These are phyloP conservation scores for Sextonia rubra DNA, from an alignment of 164 flowering plant genomes.

Conservation along the genomic window DNA sequence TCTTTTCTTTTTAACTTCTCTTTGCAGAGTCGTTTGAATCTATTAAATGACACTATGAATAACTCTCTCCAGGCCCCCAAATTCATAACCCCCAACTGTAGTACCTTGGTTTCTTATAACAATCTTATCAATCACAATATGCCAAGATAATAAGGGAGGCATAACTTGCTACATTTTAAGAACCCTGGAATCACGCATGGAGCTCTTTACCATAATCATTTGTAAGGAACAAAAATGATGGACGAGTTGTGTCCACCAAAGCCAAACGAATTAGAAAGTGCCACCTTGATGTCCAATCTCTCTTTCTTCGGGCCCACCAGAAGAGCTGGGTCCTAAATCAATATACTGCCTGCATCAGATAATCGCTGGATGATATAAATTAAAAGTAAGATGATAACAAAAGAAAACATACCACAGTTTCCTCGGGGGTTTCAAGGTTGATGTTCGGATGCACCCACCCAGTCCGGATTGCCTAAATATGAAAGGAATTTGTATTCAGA, in stretches of 20 bases:
- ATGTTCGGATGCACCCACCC: constrained; percentile 98
- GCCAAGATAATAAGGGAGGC: neutral
- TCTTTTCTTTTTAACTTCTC: too few relatives aligned
- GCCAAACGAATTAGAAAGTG: constrained; percentile 53
- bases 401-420: constrained; percentile 61
- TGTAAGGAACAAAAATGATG: constrained; percentile 48
- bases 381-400: neutral
- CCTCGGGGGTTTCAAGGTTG: constrained; percentile 84
- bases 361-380: neutral
- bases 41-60: neutral
- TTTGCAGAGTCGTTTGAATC: too few relatives aligned
- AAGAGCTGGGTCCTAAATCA: constrained; percentile 37
- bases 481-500: neutral
- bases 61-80: neutral
- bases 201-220: constrained; percentile 5
- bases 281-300: constrained; percentile 48
- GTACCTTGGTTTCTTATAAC: neutral
- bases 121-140: neutral
- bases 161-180: neutral
- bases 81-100: too few relatives aligned
- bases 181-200: neutral
- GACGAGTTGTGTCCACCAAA: constrained; percentile 67
- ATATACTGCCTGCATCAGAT: neutral
- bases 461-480: constrained; percentile 70
- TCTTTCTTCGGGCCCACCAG: constrained; percentile 54